Conservation (phyloP, 2,329 filamentous ascomycete species). For the Colletotrichum nymphaeae region DNA sequence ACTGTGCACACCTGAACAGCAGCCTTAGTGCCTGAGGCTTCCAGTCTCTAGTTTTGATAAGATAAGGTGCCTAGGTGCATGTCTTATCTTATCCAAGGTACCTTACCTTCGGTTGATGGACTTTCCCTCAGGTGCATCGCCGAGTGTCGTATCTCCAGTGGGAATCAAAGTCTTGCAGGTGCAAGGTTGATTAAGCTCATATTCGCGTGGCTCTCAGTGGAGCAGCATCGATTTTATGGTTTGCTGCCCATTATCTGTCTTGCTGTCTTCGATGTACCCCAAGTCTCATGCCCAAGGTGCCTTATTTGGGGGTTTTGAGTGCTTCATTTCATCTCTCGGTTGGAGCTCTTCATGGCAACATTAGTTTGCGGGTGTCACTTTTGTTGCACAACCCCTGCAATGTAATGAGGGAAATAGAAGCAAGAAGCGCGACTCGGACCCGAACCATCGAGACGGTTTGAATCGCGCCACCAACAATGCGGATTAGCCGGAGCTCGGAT, state of each 20-base stretch:
- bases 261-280: not conserved
- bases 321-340: not conserved
- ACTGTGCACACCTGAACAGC: slow-evolving; percentile 4
- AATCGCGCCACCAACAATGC: slow-evolving; percentile 19
- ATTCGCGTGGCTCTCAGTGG: not conserved
- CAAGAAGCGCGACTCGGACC: slow-evolving; percentile 5
- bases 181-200: not conserved
- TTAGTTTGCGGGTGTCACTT: not conserved
- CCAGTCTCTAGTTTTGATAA: not conserved
- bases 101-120: no score
- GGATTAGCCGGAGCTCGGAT: slow-evolving; percentile 4
- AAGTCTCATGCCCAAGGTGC: not conserved
- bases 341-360: slow-evolving; percentile 1
- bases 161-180: not conserved
- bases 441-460: slow-evolving; percentile 20
- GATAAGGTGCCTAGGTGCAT: not conserved
- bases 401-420: slow-evolving; percentile 5
- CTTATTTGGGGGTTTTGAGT: not conserved
- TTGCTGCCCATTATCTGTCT: not conserved
- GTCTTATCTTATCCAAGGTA: not conserved
- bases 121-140: not conserved
- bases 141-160: not conserved
- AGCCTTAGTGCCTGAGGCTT: slow-evolving; percentile 1
- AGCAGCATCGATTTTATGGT: not conserved
- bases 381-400: not conserved